Percentiles rank a stretch among this genome's conserved stretches.
These are phyloP conservation scores for Leucocoprinus leucothites DNA, from an alignment of 768 basidiomycete species.

Conservation along the genomic window DNA sequence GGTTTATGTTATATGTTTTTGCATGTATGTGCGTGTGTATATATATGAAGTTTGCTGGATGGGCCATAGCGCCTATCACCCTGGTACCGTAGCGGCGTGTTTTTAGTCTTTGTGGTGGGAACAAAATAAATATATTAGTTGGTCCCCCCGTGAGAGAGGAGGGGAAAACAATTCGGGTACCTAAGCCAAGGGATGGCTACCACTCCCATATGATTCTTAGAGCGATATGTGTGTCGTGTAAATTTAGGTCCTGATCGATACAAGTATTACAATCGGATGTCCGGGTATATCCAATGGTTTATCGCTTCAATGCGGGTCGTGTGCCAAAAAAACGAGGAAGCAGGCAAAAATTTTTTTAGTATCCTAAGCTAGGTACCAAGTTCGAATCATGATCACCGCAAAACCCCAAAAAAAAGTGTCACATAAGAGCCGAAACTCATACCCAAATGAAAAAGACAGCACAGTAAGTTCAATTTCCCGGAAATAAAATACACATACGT, in stretches of 20 bases:
- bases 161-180: background rate
- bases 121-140: background rate
- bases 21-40: too few species aligned
- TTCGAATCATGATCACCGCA: background rate
- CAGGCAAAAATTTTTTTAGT: too few species aligned
- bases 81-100: too few species aligned
- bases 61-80: too few species aligned
- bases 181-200: background rate
- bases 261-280: too few species aligned
- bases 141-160: background rate
- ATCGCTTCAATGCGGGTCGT: too few species aligned
- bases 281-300: too few species aligned
- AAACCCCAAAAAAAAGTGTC: background rate
- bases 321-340: background rate
- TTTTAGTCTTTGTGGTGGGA: background rate
- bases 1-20: slow-evolving; percentile 11
- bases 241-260: background rate
- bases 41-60: too few species aligned
- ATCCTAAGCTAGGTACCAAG: too few species aligned
- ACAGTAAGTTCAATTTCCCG: slow-evolving; percentile 5
- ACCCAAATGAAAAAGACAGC: background rate
- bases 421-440: background rate
- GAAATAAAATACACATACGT: slow-evolving; percentile 9
- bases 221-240: slow-evolving; percentile 2
- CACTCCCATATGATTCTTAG: background rate